These are phyloP conservation scores for Trifolium repens DNA, from an alignment of 306 rosid species.

Conservation along the genomic window DNA sequence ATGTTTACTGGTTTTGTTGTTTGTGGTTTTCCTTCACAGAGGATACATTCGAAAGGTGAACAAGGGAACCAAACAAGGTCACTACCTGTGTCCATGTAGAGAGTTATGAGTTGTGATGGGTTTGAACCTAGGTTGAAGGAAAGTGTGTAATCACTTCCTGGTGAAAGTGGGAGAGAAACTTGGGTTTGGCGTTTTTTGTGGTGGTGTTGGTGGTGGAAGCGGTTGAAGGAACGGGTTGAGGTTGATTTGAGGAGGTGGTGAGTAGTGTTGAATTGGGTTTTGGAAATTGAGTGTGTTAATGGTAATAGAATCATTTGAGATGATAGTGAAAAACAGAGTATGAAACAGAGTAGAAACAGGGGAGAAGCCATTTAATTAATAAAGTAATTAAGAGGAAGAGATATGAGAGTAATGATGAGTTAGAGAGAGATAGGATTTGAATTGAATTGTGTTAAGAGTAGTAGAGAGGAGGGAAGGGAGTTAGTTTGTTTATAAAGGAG, in stretches of 20 bases:
- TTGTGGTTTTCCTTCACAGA: slow-evolving; percentile 79
- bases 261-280: slow-evolving; percentile 65
- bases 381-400: too few relatives aligned
- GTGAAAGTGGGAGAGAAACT: slow-evolving; percentile 80
- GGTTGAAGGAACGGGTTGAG: slow-evolving; percentile 62
- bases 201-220: slow-evolving; percentile 62
- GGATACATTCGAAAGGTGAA: slow-evolving; percentile 84
- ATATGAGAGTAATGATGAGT: neutral
- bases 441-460: slow-evolving; percentile 14
- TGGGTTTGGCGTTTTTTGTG: neutral
- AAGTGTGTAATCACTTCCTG: slow-evolving; percentile 89
- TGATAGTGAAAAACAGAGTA: slow-evolving; percentile 50
- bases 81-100: slow-evolving; percentile 97
- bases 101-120: slow-evolving; percentile 66
- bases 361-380: slow-evolving; percentile 57
- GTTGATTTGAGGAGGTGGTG: slow-evolving; percentile 79
- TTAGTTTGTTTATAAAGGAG: slow-evolving; percentile 26
- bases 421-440: slow-evolving; percentile 19
- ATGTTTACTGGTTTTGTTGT: slow-evolving; percentile 51
- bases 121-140: slow-evolving; percentile 62
- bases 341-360: slow-evolving; percentile 52
- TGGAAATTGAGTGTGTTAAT: slow-evolving; percentile 67
- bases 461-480: neutral
- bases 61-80: slow-evolving; percentile 98
- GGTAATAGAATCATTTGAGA: slow-evolving; percentile 54